A percentile compares a stretch with the other conserved stretches of the same genome.
phyloP scores from a whole-genome alignment of 2,329 filamentous ascomycete genomes.

The Nigrospora osmanthi region DNA sequence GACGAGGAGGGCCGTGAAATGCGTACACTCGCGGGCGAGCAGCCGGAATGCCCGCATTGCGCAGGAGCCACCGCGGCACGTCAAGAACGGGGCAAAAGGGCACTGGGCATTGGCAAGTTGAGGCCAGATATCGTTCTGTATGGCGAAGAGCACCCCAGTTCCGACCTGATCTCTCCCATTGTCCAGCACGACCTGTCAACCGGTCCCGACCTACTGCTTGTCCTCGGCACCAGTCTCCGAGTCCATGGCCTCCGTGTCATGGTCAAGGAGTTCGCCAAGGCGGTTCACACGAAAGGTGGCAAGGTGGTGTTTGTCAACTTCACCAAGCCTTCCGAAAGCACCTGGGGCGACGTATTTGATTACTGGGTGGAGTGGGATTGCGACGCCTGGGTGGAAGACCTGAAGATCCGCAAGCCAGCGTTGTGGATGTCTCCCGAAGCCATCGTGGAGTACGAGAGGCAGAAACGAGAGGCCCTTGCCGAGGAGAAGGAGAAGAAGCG shows the following conservation, averaged over 20 bases:
- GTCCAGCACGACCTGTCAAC: slow-evolving; percentile 59
- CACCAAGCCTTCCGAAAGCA: slow-evolving; percentile 63
- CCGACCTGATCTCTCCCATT: slow-evolving; percentile 60
- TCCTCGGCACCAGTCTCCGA: slow-evolving; percentile 62
- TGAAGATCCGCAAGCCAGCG: slow-evolving; percentile 49
- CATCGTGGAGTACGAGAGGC: slow-evolving; percentile 29
- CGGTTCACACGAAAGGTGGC: slow-evolving; percentile 59
- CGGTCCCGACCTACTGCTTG: slow-evolving; percentile 59
- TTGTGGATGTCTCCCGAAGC: slow-evolving; percentile 48
- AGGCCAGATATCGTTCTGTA: slow-evolving; percentile 69
- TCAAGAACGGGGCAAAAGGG: slow-evolving; percentile 58
- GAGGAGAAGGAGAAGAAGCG: slow-evolving; percentile 11
- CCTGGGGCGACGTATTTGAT: slow-evolving; percentile 66
- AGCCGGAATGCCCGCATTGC: slow-evolving; percentile 61
- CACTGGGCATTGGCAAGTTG: slow-evolving; percentile 58
- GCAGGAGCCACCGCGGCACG: slow-evolving; percentile 53
- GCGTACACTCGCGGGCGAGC: slow-evolving; percentile 53
- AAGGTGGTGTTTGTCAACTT: slow-evolving; percentile 68
- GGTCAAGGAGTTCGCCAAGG: slow-evolving; percentile 63
- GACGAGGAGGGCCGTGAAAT: slow-evolving; percentile 46
- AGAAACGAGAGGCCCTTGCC: slow-evolving; percentile 25
- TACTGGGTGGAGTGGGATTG: slow-evolving; percentile 72
- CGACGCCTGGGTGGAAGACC: slow-evolving; percentile 61
- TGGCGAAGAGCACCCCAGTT: slow-evolving; percentile 64
- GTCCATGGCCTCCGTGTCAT: slow-evolving; percentile 66